Percentiles rank a stretch among this genome's conserved stretches.
These are phyloP conservation scores for Lanmaoa pseudosensibilis DNA, from an alignment of 768 basidiomycete genomes.

Conservation along the genomic window DNA sequence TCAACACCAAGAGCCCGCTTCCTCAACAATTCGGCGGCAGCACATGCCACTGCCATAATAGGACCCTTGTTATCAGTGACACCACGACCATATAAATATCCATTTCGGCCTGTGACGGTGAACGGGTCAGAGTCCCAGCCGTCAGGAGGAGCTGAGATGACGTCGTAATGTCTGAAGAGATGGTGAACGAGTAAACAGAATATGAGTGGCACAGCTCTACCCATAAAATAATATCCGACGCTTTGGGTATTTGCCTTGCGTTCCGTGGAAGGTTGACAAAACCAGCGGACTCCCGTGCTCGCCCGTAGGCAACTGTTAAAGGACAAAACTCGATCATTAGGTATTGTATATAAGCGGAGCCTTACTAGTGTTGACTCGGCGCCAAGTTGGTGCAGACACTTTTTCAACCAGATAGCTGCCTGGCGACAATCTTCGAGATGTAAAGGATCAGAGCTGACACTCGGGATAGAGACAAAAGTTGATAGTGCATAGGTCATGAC, in stretches of 20 bases:
- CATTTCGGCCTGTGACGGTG: conserved; percentile 76
- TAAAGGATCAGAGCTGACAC: conserved; percentile 66
- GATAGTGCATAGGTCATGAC: conserved; percentile 77
- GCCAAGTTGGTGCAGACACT: conserved; percentile 84
- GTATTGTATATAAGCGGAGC: not conserved
- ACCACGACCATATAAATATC: conserved; percentile 88
- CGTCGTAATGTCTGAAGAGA: conserved; percentile 82
- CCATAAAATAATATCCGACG: conserved; percentile 91
- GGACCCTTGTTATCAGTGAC: conserved; percentile 97
- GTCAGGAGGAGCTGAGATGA: conserved; percentile 74
- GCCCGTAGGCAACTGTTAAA: conserved; percentile 66
- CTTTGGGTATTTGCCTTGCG: conserved; percentile 54
- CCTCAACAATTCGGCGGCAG: conserved; percentile 77
- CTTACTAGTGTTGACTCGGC: conserved; percentile 75
- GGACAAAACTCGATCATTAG: not conserved
- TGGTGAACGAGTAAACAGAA: not conserved
- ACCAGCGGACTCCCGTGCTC: conserved; percentile 85
- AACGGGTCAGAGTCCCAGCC: conserved; percentile 89
- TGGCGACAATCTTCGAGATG: conserved; percentile 90
- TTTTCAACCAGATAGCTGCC: conserved; percentile 89
- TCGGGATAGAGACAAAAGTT: conserved; percentile 85
- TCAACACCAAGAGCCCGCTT: conserved; percentile 78
- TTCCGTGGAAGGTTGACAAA: conserved; percentile 80
- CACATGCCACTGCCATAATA: conserved; percentile 86
- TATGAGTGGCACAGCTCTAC: conserved; percentile 35